Conservation (phyloP, 129 eudicot species). For the carrot (Daucus carota) region DH1_v3.0 NC_030389.2:37209501-37210000, state of each 20-base stretch:
- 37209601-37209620: constrained; percentile 6
- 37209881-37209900: too few species aligned
- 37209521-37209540: constrained; percentile 17
- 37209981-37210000: neutral
- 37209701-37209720: neutral
- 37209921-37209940: neutral
- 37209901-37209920: neutral
- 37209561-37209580: neutral
- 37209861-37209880: neutral
- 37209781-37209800: too few species aligned
- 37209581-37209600: constrained; percentile 5
- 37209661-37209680: neutral
- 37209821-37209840: neutral
- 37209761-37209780: neutral
- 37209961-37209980: neutral
- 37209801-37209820: neutral
- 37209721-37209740: constrained; percentile 5
- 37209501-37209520: constrained; percentile 13
- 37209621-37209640: constrained; percentile 1
- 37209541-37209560: constrained; percentile 3
- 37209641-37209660: constrained; percentile 1
- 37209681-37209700: constrained; percentile 9
- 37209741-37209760: neutral
- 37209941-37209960: neutral
- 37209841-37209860: neutral